Evolutionary conservation across 176 grass and related monocot genomes (phyloP), one percentile per base, ranked within the genome.

Genomic region (Themeda triandra): DNA sequence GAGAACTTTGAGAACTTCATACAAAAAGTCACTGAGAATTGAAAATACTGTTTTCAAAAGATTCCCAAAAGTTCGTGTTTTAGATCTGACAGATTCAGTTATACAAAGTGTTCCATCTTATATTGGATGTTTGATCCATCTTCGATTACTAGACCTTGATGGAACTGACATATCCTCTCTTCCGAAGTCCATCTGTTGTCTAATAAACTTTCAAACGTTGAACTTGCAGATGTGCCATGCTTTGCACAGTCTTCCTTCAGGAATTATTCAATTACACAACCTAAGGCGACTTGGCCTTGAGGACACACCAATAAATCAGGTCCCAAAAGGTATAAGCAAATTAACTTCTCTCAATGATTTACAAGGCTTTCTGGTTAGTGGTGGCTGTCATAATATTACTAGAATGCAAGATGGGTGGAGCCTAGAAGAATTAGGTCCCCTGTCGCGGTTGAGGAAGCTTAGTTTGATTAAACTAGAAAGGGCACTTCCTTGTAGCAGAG

Each of bases 181-280:
- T 70, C 66, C 48, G 1, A 9, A 82, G 15, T 82, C 66, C 8
- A 70, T 81, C 6, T n/a, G 87, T 1, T 54, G 13, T 28, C 76
- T 89, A 3, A 18, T n/a, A 6, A 84, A 84, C 28, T 81, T 89
- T n/a, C 76, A 77, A 10, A 59, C 18, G 6, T 24, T 89, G 17
- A 89, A 53, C 17, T 39, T 81, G 36, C 8, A 7, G 0, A 0
- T 1, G 2, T 89, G 87, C 11, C 0, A 30, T 18, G 0, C 10
- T 69, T 36, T 89, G 77, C n/a, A 37, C 0, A 45, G 0, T 0
- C 82, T 89, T 49, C 69, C 82, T 11, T 58, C 0, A 0, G 59
- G 28, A 5, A 62, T 70, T 6, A 89, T 62, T 2, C 24, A 27
- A 3, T 25, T 89, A 18, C 18, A 12, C 1, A 74, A 31, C 39